Conservation (phyloP, 208 protist genomes). For the Herpetomonas tarakana region DNA sequence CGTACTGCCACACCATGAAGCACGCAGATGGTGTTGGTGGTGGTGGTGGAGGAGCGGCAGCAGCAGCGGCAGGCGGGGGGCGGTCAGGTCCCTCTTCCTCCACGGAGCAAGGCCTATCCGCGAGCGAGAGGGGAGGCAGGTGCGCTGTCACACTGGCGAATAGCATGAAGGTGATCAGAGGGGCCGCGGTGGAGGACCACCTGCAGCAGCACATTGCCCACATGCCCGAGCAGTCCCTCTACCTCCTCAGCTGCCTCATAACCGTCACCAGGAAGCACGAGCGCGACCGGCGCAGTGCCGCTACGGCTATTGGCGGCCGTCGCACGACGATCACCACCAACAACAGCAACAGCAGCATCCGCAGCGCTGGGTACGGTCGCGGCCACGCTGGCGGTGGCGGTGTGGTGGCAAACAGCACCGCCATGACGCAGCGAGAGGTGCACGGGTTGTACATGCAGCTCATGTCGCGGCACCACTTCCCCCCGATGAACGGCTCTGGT, state of each 20-base stretch:
- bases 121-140: slow-evolving; percentile 6
- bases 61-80: neutral
- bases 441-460: slow-evolving; percentile 65
- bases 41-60: too few relatives aligned
- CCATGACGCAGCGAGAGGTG: slow-evolving; percentile 50
- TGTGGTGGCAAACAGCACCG: slow-evolving; percentile 5
- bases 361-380: neutral
- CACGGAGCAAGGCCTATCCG: neutral
- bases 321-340: neutral
- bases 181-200: slow-evolving; percentile 42
- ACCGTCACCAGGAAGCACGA: slow-evolving; percentile 49
- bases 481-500: slow-evolving; percentile 51
- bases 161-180: slow-evolving; percentile 37
- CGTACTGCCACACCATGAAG: slow-evolving; percentile 11
- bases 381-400: neutral
- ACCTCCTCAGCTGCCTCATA: slow-evolving; percentile 75
- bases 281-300: slow-evolving; percentile 30
- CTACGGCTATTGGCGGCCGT: slow-evolving; percentile 16
- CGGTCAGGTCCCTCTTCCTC: neutral
- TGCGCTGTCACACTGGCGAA: slow-evolving; percentile 38
- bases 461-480: slow-evolving; percentile 64
- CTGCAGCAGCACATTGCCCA: slow-evolving; percentile 51
- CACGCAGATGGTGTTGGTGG: too few relatives aligned
- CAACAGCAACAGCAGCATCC: too few relatives aligned
- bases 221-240: slow-evolving; percentile 72